Percentiles rank a stretch among this genome's conserved stretches.
Evolutionary conservation across 352 stramenopile genomes (phyloP).

Genomic region (Globisporangium iwayamae): DNA sequence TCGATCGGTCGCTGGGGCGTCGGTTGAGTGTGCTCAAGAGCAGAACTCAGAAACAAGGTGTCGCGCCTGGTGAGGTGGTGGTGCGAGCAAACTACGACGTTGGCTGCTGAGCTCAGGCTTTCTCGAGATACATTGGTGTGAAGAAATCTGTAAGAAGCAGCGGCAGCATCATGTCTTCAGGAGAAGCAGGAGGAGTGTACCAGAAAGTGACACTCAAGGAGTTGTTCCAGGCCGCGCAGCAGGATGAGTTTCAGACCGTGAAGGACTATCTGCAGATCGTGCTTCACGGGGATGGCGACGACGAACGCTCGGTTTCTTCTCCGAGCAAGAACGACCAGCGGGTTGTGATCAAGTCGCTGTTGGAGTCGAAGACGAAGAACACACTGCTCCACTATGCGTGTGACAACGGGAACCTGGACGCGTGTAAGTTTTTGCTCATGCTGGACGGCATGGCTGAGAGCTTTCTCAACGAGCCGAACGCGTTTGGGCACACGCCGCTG

Average conservation of each 20-base stretch:
- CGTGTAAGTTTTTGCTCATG: constrained; percentile 82
- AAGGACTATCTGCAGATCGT: constrained; percentile 54
- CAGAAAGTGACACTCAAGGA: constrained; percentile 48
- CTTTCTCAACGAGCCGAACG: constrained; percentile 75
- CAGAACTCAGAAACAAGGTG: neutral
- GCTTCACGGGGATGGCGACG: constrained; percentile 28
- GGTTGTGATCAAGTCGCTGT: constrained; percentile 29
- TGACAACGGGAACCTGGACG: constrained; percentile 79
- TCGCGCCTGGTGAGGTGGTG: neutral
- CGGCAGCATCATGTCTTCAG: constrained; percentile 1
- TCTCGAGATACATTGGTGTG: neutral
- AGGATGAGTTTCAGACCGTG: constrained; percentile 63
- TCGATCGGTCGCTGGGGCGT: constrained; percentile 11
- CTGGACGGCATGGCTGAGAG: constrained; percentile 45
- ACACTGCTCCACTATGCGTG: constrained; percentile 79
- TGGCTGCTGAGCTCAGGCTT: neutral
- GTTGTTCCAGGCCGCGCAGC: constrained; percentile 63
- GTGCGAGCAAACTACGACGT: neutral
- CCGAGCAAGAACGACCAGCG: constrained; percentile 8
- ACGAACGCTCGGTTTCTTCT: neutral
- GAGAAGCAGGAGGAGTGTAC: neutral
- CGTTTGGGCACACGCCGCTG: constrained; percentile 70
- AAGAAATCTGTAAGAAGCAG: neutral
- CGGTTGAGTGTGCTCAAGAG: neutral
- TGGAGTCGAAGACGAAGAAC: constrained; percentile 69